Evolutionary conservation across 208 protist genomes (phyloP).

Genomic region (Trypanosoma conorhini): DNA sequence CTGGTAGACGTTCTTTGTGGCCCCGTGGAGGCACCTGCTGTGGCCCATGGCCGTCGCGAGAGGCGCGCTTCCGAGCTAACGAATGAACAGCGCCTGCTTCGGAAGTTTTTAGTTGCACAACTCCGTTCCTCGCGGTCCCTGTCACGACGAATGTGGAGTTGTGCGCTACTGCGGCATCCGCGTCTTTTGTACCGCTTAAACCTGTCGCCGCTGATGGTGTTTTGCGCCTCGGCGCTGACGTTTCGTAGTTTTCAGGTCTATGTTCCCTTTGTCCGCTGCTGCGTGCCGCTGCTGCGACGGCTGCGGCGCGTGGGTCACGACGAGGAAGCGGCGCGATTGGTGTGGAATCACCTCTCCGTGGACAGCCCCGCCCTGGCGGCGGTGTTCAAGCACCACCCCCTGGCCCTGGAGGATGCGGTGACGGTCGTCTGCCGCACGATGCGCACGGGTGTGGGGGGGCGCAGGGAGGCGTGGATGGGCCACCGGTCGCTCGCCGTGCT

Average conservation of each 20-base stretch:
- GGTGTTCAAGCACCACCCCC: slow-evolving; percentile 29
- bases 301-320: slow-evolving; percentile 31
- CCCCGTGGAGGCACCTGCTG: neutral
- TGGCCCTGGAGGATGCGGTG: slow-evolving; percentile 30
- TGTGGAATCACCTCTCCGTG: slow-evolving; percentile 71
- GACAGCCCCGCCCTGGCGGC: slow-evolving; percentile 9
- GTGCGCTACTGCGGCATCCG: slow-evolving; percentile 34
- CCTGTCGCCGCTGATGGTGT: slow-evolving; percentile 42
- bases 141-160: slow-evolving; percentile 25
- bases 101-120: slow-evolving; percentile 17
- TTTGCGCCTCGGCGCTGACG: slow-evolving; percentile 31
- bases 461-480: slow-evolving; percentile 49
- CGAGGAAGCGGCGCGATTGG: slow-evolving; percentile 42
- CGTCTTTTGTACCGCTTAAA: slow-evolving; percentile 31
- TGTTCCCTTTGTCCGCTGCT: slow-evolving; percentile 31
- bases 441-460: slow-evolving; percentile 21
- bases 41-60: neutral
- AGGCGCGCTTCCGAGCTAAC: slow-evolving; percentile 2
- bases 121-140: slow-evolving; percentile 22
- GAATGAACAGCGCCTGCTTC: slow-evolving; percentile 2
- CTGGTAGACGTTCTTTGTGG: slow-evolving; percentile 11
- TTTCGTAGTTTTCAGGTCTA: slow-evolving; percentile 41
- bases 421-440: slow-evolving; percentile 44
- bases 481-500: slow-evolving; percentile 58
- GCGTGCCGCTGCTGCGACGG: slow-evolving; percentile 30